These are phyloP conservation scores for Leucogyrophana mollusca DNA, from an alignment of 768 basidiomycete genomes.

Conservation along the genomic window DNA sequence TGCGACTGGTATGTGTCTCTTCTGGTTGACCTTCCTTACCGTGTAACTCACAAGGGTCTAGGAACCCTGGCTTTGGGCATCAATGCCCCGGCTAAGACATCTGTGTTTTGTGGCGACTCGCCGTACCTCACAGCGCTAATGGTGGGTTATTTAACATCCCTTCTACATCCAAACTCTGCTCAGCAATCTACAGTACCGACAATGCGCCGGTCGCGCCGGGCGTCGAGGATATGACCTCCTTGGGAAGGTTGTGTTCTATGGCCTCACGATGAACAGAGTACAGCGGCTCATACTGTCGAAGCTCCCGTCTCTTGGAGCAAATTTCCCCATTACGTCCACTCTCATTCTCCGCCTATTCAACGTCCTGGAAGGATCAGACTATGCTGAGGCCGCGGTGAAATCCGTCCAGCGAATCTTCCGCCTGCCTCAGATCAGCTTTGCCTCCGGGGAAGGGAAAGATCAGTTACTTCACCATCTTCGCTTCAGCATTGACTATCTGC, in stretches of 20 bases:
- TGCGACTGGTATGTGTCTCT: slow-evolving; percentile 48
- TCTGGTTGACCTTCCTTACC: not conserved
- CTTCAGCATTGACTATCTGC: slow-evolving; percentile 71
- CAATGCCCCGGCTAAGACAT: slow-evolving; percentile 69
- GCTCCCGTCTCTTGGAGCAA: slow-evolving; percentile 59
- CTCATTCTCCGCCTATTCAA: slow-evolving; percentile 64
- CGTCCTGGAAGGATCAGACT: slow-evolving; percentile 58
- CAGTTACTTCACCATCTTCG: slow-evolving; percentile 66
- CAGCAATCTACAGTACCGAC: slow-evolving; percentile 50
- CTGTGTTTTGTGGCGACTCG: slow-evolving; percentile 63
- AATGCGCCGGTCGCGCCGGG: slow-evolving; percentile 73
- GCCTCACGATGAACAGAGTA: slow-evolving; percentile 59
- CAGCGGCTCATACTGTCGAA: slow-evolving; percentile 64
- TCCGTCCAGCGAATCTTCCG: slow-evolving; percentile 52
- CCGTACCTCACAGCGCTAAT: slow-evolving; percentile 59
- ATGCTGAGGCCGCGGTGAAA: slow-evolving; percentile 45
- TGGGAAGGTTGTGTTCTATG: slow-evolving; percentile 74
- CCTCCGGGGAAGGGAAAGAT: slow-evolving; percentile 50
- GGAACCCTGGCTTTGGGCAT: slow-evolving; percentile 74
- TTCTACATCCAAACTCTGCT: slow-evolving; percentile 3
- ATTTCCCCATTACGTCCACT: slow-evolving; percentile 67
- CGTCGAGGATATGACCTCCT: slow-evolving; percentile 68
- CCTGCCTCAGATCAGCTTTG: slow-evolving; percentile 59
- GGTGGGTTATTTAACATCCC: slow-evolving; percentile 33
- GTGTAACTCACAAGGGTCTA: slow-evolving; percentile 18